These are phyloP conservation scores for Aspergillus leporis DNA, from an alignment of 495 filamentous ascomycete genomes.

Conservation along the genomic window DNA sequence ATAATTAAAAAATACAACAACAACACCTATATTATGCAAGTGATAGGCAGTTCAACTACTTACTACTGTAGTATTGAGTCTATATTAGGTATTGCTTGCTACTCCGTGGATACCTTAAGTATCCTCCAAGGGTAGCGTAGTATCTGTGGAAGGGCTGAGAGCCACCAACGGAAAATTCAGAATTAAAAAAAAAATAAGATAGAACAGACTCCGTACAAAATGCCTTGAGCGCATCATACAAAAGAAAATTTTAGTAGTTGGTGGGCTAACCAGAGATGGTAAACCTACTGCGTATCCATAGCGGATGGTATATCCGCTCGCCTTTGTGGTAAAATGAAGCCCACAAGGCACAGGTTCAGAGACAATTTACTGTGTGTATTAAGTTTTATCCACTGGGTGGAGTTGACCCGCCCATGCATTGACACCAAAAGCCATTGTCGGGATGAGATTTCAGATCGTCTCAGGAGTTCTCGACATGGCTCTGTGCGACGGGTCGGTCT, in stretches of 20 bases:
- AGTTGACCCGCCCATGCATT: neutral
- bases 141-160: neutral
- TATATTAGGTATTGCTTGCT: too few relatives aligned
- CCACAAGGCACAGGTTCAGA: neutral
- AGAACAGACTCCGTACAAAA: too few relatives aligned
- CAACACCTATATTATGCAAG: neutral
- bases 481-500: neutral
- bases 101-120: neutral
- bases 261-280: neutral
- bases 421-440: conserved; percentile 2
- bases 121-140: neutral
- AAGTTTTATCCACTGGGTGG: conserved; percentile 1
- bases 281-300: too few relatives aligned
- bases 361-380: conserved; percentile 2
- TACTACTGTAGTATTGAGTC: neutral
- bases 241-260: too few relatives aligned
- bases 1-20: too few relatives aligned
- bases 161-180: neutral
- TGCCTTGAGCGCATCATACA: too few relatives aligned
- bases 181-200: neutral
- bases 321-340: neutral
- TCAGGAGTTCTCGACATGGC: neutral
- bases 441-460: neutral
- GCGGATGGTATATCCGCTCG: neutral
- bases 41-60: neutral